Conservation (phyloP, 139 green algal species). For the Penium margaritaceum region DNA sequence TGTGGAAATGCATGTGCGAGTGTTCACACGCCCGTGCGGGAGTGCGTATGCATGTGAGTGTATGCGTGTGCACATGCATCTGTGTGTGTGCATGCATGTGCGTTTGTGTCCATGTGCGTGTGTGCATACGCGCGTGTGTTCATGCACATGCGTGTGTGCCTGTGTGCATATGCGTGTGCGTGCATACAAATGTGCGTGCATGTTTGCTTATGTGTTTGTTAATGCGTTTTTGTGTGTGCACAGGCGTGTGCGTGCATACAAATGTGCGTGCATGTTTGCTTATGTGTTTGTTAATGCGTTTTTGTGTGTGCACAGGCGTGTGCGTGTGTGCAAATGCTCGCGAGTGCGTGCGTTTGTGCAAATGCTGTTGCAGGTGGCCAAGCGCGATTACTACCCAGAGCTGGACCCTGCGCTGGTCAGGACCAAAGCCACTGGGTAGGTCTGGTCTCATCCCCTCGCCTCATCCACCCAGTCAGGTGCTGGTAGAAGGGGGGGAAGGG, state of each 20-base stretch:
- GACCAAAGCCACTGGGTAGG: too few species aligned
- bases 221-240: neutral
- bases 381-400: too few species aligned
- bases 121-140: neutral
- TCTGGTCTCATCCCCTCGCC: too few species aligned
- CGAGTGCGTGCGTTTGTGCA: neutral
- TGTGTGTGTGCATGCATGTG: neutral
- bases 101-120: neutral
- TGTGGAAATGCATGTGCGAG: neutral
- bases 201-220: neutral
- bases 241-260: neutral
- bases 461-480: too few species aligned
- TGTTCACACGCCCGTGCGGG: neutral
- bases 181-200: neutral
- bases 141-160: neutral
- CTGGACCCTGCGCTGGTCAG: too few species aligned
- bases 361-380: too few species aligned
- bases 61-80: neutral
- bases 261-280: neutral
- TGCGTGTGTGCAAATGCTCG: neutral
- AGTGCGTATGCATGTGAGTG: neutral
- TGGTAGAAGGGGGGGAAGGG: too few species aligned
- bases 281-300: neutral
- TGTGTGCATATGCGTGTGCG: neutral
- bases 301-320: neutral